Evolutionary conservation across 2,329 filamentous ascomycete genomes (phyloP).

Genomic region (Aciculosporium take): DNA sequence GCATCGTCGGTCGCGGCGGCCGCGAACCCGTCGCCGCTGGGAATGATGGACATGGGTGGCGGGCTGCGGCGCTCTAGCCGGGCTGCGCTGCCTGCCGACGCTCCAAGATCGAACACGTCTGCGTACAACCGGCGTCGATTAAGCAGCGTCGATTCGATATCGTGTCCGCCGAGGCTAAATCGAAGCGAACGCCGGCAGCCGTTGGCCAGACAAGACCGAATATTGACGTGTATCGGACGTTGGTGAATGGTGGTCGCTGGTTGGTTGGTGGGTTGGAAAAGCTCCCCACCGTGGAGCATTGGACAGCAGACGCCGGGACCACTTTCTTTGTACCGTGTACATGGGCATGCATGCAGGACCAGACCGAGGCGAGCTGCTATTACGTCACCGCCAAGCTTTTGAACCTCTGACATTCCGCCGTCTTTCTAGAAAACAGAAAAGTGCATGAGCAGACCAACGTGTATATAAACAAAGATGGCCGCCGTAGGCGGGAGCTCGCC

Average conservation of each 20-base stretch:
- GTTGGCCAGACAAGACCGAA: background rate
- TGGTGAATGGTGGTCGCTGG: no score
- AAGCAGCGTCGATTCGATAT: background rate
- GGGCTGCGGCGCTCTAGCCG: background rate
- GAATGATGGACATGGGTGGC: slow-evolving; percentile 23
- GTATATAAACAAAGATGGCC: no score
- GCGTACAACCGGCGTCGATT: background rate
- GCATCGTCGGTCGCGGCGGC: slow-evolving; percentile 46
- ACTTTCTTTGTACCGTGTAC: no score
- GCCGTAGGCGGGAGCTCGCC: no score
- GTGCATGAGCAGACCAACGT: no score
- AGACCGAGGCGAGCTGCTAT: no score
- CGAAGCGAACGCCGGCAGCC: no score
- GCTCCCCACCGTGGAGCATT: background rate
- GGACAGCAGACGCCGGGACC: no score
- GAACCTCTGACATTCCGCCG: no score
- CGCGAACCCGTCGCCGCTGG: slow-evolving; percentile 51
- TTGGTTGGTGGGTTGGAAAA: background rate
- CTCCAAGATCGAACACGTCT: background rate
- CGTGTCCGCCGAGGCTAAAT: background rate
- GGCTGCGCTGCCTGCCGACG: background rate
- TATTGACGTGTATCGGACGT: background rate
- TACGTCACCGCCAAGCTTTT: no score
- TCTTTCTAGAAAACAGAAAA: no score
- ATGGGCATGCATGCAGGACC: no score